Percentiles rank a stretch among this genome's conserved stretches.
Conservation (phyloP, 2,329 filamentous ascomycete species). For the Pseudogymnoascus sp. region DNA sequence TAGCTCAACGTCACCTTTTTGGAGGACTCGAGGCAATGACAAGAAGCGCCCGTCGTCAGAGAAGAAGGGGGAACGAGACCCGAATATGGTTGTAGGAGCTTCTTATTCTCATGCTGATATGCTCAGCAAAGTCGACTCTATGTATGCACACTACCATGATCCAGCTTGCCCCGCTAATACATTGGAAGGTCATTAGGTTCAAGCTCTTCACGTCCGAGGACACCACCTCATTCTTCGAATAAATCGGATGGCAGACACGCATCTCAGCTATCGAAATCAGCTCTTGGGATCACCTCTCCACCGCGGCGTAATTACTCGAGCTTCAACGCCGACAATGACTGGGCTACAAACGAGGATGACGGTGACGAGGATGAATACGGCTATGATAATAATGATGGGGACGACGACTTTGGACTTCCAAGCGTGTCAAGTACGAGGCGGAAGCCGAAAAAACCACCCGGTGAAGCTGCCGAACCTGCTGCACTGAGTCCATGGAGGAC, state of each 20-base stretch:
- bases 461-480: conserved; percentile 16
- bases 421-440: conserved; percentile 88
- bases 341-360: conserved; percentile 66
- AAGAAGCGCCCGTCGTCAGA: conserved; percentile 46
- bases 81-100: conserved; percentile 77
- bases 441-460: conserved; percentile 44
- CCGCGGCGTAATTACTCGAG: conserved; percentile 70
- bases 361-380: conserved; percentile 64
- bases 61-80: conserved; percentile 50
- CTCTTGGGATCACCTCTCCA: conserved; percentile 50
- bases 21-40: conserved; percentile 56
- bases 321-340: conserved; percentile 77
- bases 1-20: conserved; percentile 85
- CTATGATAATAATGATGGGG: conserved; percentile 73
- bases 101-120: conserved; percentile 96
- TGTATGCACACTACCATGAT: conserved; percentile 47
- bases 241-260: conserved; percentile 49
- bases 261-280: conserved; percentile 46
- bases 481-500: conserved; percentile 32
- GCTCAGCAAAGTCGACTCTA: conserved; percentile 66
- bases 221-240: conserved; percentile 59
- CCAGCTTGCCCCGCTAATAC: conserved; percentile 4
- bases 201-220: conserved; percentile 61
- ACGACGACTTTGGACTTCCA: conserved; percentile 86
- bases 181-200: conserved; percentile 49